Evolutionary conservation across 1,284 basidiomycete species (phyloP).

Genomic region (Sparassis latifolia): DNA sequence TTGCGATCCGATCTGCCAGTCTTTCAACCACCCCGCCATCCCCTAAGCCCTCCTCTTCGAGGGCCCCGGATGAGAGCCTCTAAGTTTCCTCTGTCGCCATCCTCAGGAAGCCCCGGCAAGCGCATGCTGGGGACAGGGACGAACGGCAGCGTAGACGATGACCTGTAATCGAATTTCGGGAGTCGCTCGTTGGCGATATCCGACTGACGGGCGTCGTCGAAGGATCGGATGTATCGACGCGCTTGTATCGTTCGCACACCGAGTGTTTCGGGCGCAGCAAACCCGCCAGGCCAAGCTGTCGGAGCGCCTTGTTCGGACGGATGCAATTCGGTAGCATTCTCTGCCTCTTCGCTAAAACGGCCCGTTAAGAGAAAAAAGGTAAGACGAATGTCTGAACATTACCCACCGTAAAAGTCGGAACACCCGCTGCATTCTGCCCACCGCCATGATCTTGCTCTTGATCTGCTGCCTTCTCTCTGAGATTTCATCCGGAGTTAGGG

Average conservation of each 20-base stretch:
- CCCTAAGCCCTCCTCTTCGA: conserved; percentile 54
- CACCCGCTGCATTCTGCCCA: conserved; percentile 89
- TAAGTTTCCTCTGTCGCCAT: conserved; percentile 48
- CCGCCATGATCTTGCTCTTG: conserved; percentile 92
- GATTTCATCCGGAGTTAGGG: conserved; percentile 36
- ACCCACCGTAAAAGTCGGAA: conserved; percentile 82
- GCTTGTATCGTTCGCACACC: conserved; percentile 56
- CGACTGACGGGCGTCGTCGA: conserved; percentile 91
- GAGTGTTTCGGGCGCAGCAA: conserved; percentile 44
- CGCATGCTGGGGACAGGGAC: conserved; percentile 64
- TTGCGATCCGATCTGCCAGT: conserved; percentile 56
- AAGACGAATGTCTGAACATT: conserved; percentile 2
- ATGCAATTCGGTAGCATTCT: conserved; percentile 83
- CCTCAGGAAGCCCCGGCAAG: conserved; percentile 28
- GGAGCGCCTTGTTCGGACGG: conserved; percentile 19
- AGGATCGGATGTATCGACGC: conserved; percentile 79
- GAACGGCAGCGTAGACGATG: conserved; percentile 32
- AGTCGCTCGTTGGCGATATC: conserved; percentile 93
- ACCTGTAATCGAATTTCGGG: conserved; percentile 50
- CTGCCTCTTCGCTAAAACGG: conserved; percentile 78
- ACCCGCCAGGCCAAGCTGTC: conserved; percentile 37
- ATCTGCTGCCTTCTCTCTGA: conserved; percentile 66
- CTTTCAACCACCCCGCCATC: conserved; percentile 45
- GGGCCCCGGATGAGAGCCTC: conserved; percentile 79
- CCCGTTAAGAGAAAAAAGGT: background rate